Conservation (phyloP, 441 rosid species). For the Euphorbia celastroides region DNA sequence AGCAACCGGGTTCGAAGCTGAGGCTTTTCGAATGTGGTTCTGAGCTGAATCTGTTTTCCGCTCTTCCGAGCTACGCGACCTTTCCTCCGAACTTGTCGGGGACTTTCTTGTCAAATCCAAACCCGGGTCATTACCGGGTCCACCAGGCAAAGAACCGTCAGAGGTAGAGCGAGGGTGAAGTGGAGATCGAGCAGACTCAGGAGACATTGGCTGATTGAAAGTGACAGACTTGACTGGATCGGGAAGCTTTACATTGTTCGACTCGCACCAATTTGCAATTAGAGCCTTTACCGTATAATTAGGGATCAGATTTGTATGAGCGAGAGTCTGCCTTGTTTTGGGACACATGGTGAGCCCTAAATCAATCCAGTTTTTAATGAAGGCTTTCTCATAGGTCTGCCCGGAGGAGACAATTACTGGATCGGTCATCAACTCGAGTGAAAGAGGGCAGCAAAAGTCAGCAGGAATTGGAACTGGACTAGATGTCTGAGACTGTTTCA, state of each 20-base stretch:
- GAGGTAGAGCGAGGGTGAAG: conserved; percentile 54
- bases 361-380: conserved; percentile 81
- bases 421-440: conserved; percentile 94
- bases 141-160: conserved; percentile 43
- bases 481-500: conserved; percentile 55
- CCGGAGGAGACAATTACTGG: conserved; percentile 95
- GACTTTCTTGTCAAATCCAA: conserved; percentile 41
- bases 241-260: conserved; percentile 66
- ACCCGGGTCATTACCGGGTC: conserved; percentile 36
- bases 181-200: conserved; percentile 50
- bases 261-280: conserved; percentile 88
- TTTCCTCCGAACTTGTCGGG: conserved; percentile 40
- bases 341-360: conserved; percentile 91
- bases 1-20: conserved; percentile 46
- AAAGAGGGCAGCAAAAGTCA: conserved; percentile 88
- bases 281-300: conserved; percentile 89
- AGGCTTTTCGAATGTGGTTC: conserved; percentile 49
- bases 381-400: conserved; percentile 86
- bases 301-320: conserved; percentile 69
- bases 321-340: conserved; percentile 70
- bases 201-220: conserved; percentile 44
- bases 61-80: conserved; percentile 43
- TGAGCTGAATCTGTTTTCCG: conserved; percentile 36
- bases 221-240: conserved; percentile 52
- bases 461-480: conserved; percentile 69